Base-by-base conservation (phyloP, 2,329 filamentous ascomycete species). In the Talaromyces sp. region DNA sequence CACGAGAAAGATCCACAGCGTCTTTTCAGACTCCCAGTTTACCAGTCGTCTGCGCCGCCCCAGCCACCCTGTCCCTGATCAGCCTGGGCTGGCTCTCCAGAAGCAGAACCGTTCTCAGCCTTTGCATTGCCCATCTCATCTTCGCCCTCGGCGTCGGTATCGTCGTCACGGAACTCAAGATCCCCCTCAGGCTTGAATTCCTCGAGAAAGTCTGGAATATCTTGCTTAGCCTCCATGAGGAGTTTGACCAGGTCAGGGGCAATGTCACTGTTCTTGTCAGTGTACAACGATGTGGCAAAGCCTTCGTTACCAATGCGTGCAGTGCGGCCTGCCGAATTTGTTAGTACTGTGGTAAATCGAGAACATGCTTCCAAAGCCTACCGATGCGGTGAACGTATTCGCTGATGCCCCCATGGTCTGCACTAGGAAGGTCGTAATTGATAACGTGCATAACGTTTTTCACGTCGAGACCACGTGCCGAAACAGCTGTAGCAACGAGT, bases 331-430 rank as follows among this genome's bases (percentile, higher is more conserved):
- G 10, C 14, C 36, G 23, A 34, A 51, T 47, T 50, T n/a, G 30
- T 33, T 36, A 44, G 51, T 31, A 36, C 40, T 10, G 16, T 16
- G 18, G 10, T 23, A 40, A 12, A 18, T 6, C 54, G 5, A 40
- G 27, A 36, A n/a, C 9, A 18, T 56, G 7, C 7, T 40, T 14
- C 54, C 7, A 44, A 4, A 27, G 27, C 61, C 77, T 85, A 91
- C 90, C 95, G 72, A 98, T 98, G 12, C 95, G 91, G 72, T 99
- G 95, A 30, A 90, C 87, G 69, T 98, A 99, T 73, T 98, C 95
- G 56, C 91, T 87, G 61, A 97, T 96, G 2, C 93, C 94, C n/a
- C 92, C 92, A 68, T 94, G 84, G 0, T 86, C 80, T 51, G 82
- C 77, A 5, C 82, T 87, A 0, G 94, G 94, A 1, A 98, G 80